Base-by-base conservation (phyloP, 2,329 filamentous ascomycete genomes). In the Shiraia sp. region DNA sequence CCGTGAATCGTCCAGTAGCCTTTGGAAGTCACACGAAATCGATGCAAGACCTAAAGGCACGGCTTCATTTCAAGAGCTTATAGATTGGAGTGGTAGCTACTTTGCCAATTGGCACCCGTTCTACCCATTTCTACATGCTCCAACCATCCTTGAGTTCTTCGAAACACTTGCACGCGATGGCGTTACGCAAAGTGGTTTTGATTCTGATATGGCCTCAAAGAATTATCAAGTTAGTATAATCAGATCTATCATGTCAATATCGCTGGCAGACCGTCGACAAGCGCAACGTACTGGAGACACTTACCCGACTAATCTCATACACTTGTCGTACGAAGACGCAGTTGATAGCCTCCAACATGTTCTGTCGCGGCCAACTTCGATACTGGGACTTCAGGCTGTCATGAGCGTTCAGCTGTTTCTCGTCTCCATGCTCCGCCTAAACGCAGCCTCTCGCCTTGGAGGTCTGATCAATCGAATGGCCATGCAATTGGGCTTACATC, bases 81-180 rank as follows among this genome's bases (percentile, higher is more conserved):
- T 79, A 1, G 57, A 66, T 3, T 80, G 76, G 74, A 77, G 75
- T 5, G 70, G 68, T 34, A 75, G 71, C 32, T 83, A 80, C 47
- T 82, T 82, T 45, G 72, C 80, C 16, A 72, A 76, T 12, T 83
- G 80, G 80, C 80, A 83, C 49, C 74, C 77, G 0, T 70, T 78
- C 2, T 76, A 80, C 29, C 80, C 80, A 0, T 82, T 80, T 39
- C 65, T 82, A 4, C 76, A 80, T 49, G 80, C 76, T 1, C 78
- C 79, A 1, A 71, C 73, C 3, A 64, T 81, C 2, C 63, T 82
- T 2, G 65, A 69, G 12, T 57, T 70, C 1, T 71, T 81, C 32
- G 75, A 80, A 45, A 61, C 62, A 14, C 51, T 74, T 6, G 67
- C 73, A n/a, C 55, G 59, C 2, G 45, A 51, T 10, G 70, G 71